Conservation (phyloP, 345 rosid species). For the Citrus maxima region DNA sequence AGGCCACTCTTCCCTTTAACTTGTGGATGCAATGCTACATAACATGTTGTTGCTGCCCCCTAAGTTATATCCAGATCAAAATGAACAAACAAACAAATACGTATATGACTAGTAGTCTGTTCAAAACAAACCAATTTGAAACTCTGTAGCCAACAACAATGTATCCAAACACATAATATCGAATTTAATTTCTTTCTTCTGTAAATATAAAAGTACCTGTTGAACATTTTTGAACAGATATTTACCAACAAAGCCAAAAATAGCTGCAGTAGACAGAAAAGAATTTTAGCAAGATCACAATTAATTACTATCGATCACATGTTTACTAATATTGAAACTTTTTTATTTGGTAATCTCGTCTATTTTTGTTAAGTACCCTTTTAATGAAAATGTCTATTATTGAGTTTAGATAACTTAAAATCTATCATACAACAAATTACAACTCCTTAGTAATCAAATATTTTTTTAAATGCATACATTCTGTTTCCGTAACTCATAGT, state of each 20-base stretch:
- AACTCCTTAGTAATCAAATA: too few species aligned
- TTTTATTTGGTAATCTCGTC: too few species aligned
- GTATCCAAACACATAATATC: background rate
- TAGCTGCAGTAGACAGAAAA: slow-evolving; percentile 34
- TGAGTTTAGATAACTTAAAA: too few species aligned
- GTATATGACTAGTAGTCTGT: background rate
- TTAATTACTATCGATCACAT: too few species aligned
- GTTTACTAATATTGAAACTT: too few species aligned
- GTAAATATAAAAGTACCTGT: slow-evolving; percentile 41
- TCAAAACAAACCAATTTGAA: background rate
- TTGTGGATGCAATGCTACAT: slow-evolving; percentile 68
- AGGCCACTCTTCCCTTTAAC: slow-evolving; percentile 60
- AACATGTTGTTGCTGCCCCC: slow-evolving; percentile 89
- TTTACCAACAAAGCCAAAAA: slow-evolving; percentile 38
- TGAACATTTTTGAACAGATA: slow-evolving; percentile 51
- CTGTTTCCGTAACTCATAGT: too few species aligned
- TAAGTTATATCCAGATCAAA: slow-evolving; percentile 15
- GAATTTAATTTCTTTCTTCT: background rate
- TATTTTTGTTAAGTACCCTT: too few species aligned
- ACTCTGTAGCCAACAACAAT: background rate
- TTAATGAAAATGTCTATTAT: too few species aligned
- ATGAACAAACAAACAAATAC: background rate
- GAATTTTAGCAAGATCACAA: too few species aligned
- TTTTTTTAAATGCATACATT: too few species aligned
- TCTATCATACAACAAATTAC: too few species aligned